Evolutionary conservation across 768 basidiomycete species (phyloP).

Genomic region (Tulasnella sp.): DNA sequence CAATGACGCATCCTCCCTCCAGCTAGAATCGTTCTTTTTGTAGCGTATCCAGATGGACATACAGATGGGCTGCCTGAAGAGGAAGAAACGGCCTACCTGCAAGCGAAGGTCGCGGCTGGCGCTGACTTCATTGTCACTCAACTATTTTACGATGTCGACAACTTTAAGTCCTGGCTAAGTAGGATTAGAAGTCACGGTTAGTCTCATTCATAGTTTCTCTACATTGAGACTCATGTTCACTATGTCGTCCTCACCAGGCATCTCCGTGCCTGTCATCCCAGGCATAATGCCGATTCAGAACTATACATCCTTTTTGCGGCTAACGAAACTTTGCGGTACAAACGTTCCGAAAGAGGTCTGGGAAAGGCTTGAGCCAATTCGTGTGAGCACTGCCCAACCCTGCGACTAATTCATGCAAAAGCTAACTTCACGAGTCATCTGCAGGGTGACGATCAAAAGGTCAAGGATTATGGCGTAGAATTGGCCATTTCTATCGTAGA

Average conservation of each 20-base stretch:
- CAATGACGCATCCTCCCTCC: background rate
- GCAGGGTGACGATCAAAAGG: constrained; percentile 84
- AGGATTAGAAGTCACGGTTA: constrained; percentile 63
- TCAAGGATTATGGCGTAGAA: constrained; percentile 89
- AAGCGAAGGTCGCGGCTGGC: constrained; percentile 84
- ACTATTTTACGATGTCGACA: constrained; percentile 90
- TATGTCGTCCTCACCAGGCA: constrained; percentile 43
- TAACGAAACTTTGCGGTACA: constrained; percentile 81
- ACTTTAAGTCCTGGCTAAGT: constrained; percentile 68
- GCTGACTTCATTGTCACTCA: constrained; percentile 96
- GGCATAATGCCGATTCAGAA: constrained; percentile 98
- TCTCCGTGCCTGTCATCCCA: constrained; percentile 82
- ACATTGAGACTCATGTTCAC: background rate
- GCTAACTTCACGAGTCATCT: background rate
- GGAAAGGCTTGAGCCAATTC: constrained; percentile 59
- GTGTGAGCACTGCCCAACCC: constrained; percentile 37
- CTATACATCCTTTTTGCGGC: constrained; percentile 81
- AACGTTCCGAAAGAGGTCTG: constrained; percentile 59
- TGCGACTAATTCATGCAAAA: background rate
- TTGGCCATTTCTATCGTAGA: constrained; percentile 74
- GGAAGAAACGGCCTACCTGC: constrained; percentile 56
- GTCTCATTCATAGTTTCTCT: constrained; percentile 19
- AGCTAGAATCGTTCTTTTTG: background rate
- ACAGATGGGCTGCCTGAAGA: constrained; percentile 49
- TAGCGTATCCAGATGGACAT: constrained; percentile 89